Percentiles rank a stretch among this genome's conserved stretches.
These are phyloP conservation scores for Ceratocystiopsis brevicomis DNA, from an alignment of 2,329 filamentous ascomycete species.

Conservation along the genomic window DNA sequence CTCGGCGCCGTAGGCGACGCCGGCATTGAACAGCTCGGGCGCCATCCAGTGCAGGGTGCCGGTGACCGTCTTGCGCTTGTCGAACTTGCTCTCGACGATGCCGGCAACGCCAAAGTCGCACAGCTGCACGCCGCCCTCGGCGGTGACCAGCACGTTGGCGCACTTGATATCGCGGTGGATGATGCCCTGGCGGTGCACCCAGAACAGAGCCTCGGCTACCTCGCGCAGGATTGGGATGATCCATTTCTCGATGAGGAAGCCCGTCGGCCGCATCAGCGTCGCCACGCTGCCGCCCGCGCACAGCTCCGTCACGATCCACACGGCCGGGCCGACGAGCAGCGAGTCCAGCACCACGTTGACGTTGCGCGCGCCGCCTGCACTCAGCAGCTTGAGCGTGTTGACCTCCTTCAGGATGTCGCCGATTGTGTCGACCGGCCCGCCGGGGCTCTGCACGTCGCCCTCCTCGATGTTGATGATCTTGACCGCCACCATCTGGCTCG, in stretches of 20 bases:
- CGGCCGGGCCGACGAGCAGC: slow-evolving; percentile 54
- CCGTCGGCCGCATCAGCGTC: slow-evolving; percentile 50
- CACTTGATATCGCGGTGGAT: slow-evolving; percentile 55
- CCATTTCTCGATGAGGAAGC: slow-evolving; percentile 41
- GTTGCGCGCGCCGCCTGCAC: slow-evolving; percentile 56
- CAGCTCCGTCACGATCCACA: slow-evolving; percentile 82
- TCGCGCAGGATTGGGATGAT: slow-evolving; percentile 49
- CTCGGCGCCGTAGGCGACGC: slow-evolving; percentile 43
- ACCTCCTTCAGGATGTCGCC: slow-evolving; percentile 52
- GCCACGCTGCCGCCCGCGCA: slow-evolving; percentile 70
- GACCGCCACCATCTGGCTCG: slow-evolving; percentile 38
- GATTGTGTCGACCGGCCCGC: slow-evolving; percentile 44
- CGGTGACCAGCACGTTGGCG: slow-evolving; percentile 63
- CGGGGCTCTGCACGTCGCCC: slow-evolving; percentile 46
- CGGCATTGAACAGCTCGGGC: slow-evolving; percentile 46
- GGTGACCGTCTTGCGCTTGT: slow-evolving; percentile 64
- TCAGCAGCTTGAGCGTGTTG: slow-evolving; percentile 50
- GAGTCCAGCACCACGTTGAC: slow-evolving; percentile 70
- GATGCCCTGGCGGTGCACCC: slow-evolving; percentile 49
- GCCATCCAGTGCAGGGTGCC: slow-evolving; percentile 81
- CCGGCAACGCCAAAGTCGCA: slow-evolving; percentile 75
- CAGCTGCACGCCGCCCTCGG: slow-evolving; percentile 58
- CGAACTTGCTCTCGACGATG: slow-evolving; percentile 53
- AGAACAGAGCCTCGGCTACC: slow-evolving; percentile 44
- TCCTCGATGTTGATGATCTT: slow-evolving; percentile 77